phyloP scores from a whole-genome alignment of 1,284 basidiomycete species.

The Apiotrichum akiyoshidainum region DNA sequence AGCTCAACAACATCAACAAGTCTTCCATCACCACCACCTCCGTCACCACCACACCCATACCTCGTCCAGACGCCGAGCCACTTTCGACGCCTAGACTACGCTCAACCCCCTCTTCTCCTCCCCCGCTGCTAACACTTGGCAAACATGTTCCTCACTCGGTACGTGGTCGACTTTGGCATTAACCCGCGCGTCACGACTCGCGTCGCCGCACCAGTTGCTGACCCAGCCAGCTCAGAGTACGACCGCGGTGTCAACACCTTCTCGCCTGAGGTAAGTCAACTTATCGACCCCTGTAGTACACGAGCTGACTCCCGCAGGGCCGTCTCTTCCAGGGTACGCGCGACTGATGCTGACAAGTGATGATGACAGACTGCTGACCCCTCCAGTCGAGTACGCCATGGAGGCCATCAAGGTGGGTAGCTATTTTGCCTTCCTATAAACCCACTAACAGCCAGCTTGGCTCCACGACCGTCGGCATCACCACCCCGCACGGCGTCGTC shows the following conservation, averaged over 20 bases:
- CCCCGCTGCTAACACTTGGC: not conserved
- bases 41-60: too few species aligned
- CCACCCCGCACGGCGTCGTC: slow-evolving; percentile 81
- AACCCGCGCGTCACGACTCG: not conserved
- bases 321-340: slow-evolving; percentile 54
- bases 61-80: too few species aligned
- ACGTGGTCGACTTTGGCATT: slow-evolving; percentile 6
- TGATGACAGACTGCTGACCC: not conserved
- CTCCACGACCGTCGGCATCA: slow-evolving; percentile 93
- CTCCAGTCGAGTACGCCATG: slow-evolving; percentile 94
- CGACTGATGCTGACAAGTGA: not conserved
- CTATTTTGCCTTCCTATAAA: too few species aligned
- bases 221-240: slow-evolving; percentile 47
- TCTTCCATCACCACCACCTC: too few species aligned
- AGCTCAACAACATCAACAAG: too few species aligned
- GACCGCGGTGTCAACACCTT: slow-evolving; percentile 99
- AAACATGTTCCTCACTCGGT: slow-evolving; percentile 51
- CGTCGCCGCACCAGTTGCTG: not conserved
- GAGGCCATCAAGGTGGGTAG: slow-evolving; percentile 88
- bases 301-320: slow-evolving; percentile 39
- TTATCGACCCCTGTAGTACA: not conserved
- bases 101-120: not conserved
- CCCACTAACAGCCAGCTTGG: slow-evolving; percentile 66
- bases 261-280: slow-evolving; percentile 74
- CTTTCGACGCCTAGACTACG: not conserved